These are phyloP conservation scores for Micractinium conductrix DNA, from an alignment of 139 green algal genomes.

Conservation along the genomic window DNA sequence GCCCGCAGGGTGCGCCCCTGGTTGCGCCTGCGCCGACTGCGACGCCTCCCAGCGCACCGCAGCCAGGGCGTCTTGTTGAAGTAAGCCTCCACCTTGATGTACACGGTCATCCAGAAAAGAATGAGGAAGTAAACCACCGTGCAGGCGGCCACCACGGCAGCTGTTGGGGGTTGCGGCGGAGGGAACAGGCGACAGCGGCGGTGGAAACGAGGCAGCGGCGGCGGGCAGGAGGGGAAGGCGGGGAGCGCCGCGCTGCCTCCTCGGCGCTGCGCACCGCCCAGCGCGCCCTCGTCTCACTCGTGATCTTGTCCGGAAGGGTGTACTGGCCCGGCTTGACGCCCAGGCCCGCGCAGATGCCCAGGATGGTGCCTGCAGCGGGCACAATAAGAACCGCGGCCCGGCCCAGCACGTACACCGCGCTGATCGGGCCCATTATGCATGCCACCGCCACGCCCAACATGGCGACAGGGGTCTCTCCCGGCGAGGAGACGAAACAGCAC, in stretches of 20 bases:
- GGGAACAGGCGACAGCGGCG: neutral
- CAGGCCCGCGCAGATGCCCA: conserved; percentile 15
- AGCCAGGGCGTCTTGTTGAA: conserved; percentile 45
- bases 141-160: neutral
- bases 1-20: no score
- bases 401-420: neutral
- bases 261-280: neutral
- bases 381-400: neutral
- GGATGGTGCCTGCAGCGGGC: neutral
- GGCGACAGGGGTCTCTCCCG: no score
- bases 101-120: conserved; percentile 17
- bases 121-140: conserved; percentile 25
- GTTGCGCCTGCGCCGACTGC: no score
- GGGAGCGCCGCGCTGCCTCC: neutral
- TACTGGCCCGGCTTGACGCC: neutral
- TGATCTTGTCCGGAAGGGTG: neutral
- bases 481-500: no score
- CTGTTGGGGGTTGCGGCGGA: neutral
- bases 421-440: neutral
- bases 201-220: neutral
- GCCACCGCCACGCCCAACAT: neutral
- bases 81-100: conserved; percentile 33
- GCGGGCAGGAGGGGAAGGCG: neutral
- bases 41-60: neutral
- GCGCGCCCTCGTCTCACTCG: neutral